Evolutionary conservation across 192 early-diverging fungal species (phyloP), one percentile per base, ranked within the genome.

Genomic region (Geranomyces variabilis): DNA sequence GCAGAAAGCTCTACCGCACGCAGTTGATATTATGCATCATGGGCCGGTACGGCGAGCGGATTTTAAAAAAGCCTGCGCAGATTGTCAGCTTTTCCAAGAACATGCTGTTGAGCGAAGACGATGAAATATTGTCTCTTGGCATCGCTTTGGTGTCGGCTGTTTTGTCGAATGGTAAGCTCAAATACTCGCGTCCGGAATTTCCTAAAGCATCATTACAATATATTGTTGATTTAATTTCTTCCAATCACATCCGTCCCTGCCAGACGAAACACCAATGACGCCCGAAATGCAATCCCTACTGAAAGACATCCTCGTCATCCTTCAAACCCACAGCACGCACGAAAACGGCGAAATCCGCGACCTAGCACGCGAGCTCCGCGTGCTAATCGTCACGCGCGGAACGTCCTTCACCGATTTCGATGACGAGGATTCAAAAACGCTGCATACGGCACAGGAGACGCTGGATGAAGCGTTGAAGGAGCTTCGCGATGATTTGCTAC

Each of bases 401-500:
- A 29, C 69, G 0, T n/a, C 34, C 15, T 29, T 58, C 14, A 29
- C 19, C 8, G 63, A 31, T n/a, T 31, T n/a, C 1, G 63, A 45
- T 45, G 63, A 45, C 1, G 21, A 5, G 47, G 66, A 49, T 28
- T 21, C 0, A 13, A 17, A 6, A 9, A 24, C 28, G 21, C 15
- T 10, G 44, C 55, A 44, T 12, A 70, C 43, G 10, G 88, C 81
- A 17, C 72, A 82, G 62, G 74, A 83, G 64, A 84, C 86, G 34
- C 93, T 94, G 68, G 83, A 79, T 17, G 83, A 89, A 43, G 93
- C 94, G 0, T 75, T 98, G 80, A 86, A 90, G 22, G 92, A 93
- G 17, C 76, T 94, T 0, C 80, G 82, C 34, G 90, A 92, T 71
- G 87, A 89, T 12, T 75, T 96, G 24, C 77, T 96, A 29, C 96